These are phyloP conservation scores for Tetradesmus lagerheimii DNA, from an alignment of 139 green algal genomes.

Conservation along the genomic window DNA sequence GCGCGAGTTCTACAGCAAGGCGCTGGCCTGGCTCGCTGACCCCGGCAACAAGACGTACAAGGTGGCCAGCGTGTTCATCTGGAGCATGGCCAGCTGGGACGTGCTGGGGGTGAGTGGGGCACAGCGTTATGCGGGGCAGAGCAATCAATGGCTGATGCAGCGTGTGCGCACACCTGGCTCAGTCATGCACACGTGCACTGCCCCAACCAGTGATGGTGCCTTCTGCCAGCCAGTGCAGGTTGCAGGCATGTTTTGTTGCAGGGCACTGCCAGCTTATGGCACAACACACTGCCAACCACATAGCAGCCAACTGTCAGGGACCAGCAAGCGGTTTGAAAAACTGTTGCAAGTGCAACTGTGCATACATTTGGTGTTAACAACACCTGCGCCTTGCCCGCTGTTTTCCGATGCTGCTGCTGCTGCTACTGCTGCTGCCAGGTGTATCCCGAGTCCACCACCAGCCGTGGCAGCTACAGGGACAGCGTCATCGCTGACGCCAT, in stretches of 20 bases:
- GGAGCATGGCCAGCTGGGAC: constrained; percentile 57
- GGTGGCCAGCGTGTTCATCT: constrained; percentile 15
- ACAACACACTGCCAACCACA: background rate
- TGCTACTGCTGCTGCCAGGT: background rate
- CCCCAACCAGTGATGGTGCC: too few species aligned
- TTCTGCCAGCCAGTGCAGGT: too few species aligned
- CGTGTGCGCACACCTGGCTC: too few species aligned
- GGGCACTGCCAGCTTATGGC: too few species aligned
- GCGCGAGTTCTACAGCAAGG: constrained; percentile 46
- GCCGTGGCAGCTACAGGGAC: constrained; percentile 22
- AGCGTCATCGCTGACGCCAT: background rate
- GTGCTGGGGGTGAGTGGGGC: constrained; percentile 47
- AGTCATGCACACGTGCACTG: too few species aligned
- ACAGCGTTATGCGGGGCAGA: too few species aligned
- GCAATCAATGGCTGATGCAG: too few species aligned
- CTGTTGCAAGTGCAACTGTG: background rate
- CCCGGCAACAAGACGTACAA: constrained; percentile 56
- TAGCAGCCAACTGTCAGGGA: too few species aligned
- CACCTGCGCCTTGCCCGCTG: background rate
- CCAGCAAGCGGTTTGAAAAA: too few species aligned
- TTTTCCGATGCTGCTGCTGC: background rate
- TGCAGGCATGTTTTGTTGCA: too few species aligned
- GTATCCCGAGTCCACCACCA: constrained; percentile 33
- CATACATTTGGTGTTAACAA: too few species aligned
- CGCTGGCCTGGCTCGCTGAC: constrained; percentile 6